phyloP scores from a whole-genome alignment of 2,329 filamentous ascomycete species.

The Penicillium janthinellum region DNA sequence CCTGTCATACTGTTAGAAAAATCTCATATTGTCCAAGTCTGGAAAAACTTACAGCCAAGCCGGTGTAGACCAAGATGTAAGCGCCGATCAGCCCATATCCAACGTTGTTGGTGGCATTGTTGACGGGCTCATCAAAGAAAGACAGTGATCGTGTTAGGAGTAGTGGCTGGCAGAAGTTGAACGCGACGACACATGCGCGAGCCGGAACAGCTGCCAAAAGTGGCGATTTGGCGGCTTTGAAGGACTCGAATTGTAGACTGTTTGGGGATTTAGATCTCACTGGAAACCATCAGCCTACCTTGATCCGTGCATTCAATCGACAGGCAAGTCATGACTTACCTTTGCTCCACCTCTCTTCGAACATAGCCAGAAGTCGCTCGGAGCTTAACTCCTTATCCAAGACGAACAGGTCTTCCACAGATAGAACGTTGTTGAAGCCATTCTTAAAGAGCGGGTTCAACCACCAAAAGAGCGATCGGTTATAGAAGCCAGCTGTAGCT shows the following conservation, averaged over 20 bases:
- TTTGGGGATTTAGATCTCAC: conserved; percentile 30
- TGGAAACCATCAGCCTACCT: conserved; percentile 22
- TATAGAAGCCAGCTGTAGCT: conserved; percentile 55
- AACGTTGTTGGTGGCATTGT: conserved; percentile 32
- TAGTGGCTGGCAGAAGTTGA: conserved; percentile 43
- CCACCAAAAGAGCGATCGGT: conserved; percentile 56
- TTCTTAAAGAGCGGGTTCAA: conserved; percentile 54
- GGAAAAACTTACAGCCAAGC: conserved; percentile 40
- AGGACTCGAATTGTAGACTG: conserved; percentile 32
- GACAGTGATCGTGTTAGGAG: conserved; percentile 41
- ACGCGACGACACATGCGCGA: conserved; percentile 37
- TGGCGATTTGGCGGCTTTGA: conserved; percentile 38
- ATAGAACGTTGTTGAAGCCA: conserved; percentile 50
- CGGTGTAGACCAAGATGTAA: conserved; percentile 46
- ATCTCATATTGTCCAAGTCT: neutral
- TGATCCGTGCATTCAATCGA: neutral
- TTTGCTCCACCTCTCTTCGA: conserved; percentile 46
- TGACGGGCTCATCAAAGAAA: conserved; percentile 35
- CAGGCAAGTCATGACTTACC: conserved; percentile 24
- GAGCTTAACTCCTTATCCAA: conserved; percentile 51
- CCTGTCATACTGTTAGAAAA: conserved; percentile 22
- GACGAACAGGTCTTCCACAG: conserved; percentile 48
- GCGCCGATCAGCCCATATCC: conserved; percentile 50
- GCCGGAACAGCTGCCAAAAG: conserved; percentile 37
- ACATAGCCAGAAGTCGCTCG: conserved; percentile 40